phyloP scores from a whole-genome alignment of 2,329 filamentous ascomycete species.

The Coniella lustricola region DNA sequence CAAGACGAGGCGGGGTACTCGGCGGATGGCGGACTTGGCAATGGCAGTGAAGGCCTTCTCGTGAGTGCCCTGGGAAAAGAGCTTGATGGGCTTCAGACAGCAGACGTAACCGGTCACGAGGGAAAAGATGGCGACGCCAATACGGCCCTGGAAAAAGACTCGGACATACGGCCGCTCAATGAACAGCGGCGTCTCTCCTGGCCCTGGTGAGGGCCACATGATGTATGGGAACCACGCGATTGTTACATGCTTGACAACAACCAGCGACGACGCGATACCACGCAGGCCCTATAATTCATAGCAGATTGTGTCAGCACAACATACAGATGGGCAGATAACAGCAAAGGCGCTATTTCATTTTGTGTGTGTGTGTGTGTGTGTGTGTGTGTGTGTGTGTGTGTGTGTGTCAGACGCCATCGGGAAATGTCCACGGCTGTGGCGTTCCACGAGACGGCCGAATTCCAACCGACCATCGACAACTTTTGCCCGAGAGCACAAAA shows the following conservation, averaged over 20 bases:
- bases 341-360: no score
- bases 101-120: conserved; percentile 16
- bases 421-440: neutral
- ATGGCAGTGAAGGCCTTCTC: conserved; percentile 16
- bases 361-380: no score
- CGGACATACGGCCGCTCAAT: conserved; percentile 13
- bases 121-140: conserved; percentile 16
- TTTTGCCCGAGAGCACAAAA: neutral
- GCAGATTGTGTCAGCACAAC: conserved; percentile 33
- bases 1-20: conserved; percentile 14
- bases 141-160: conserved; percentile 15
- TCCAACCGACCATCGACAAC: neutral
- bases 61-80: conserved; percentile 13
- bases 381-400: no score
- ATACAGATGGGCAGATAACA: conserved; percentile 41
- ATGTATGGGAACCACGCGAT: conserved; percentile 16
- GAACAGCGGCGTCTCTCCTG: conserved; percentile 7
- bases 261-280: conserved; percentile 16
- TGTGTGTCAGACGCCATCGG: no score
- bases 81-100: conserved; percentile 12
- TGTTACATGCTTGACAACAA: conserved; percentile 15
- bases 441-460: neutral
- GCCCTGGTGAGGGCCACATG: conserved; percentile 13
- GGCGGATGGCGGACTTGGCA: conserved; percentile 15
- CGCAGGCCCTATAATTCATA: conserved; percentile 12